Evolutionary conservation across 306 rosid species (phyloP).

Genomic region (Ceratonia siliqua): DNA sequence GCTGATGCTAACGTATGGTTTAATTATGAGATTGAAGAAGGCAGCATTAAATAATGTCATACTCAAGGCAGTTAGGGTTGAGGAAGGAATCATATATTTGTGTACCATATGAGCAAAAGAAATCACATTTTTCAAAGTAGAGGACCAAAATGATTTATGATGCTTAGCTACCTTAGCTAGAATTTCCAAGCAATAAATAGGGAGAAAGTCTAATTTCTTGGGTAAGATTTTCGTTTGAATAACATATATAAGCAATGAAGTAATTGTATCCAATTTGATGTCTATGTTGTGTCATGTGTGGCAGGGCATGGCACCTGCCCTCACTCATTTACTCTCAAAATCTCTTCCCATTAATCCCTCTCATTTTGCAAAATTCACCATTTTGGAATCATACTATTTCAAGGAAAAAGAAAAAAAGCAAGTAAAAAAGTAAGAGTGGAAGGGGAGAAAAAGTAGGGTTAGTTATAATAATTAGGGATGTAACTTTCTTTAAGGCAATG

Average conservation of each 20-base stretch:
- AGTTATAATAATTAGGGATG: neutral
- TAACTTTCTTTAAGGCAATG: neutral
- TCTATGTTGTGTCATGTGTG: neutral
- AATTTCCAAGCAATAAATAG: neutral
- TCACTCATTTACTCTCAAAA: neutral
- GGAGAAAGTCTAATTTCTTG: neutral
- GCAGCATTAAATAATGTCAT: neutral
- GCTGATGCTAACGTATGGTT: too few relatives aligned
- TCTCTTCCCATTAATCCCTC: neutral
- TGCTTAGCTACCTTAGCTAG: neutral
- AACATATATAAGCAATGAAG: neutral
- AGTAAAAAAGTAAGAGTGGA: neutral
- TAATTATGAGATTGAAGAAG: neutral
- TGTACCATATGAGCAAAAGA: neutral
- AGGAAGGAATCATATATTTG: neutral
- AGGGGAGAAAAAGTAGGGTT: neutral
- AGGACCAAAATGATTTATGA: constrained; percentile 5
- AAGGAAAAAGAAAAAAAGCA: too few relatives aligned
- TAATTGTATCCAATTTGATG: neutral
- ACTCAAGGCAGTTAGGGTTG: neutral
- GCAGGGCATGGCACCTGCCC: neutral
- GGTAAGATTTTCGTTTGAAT: too few relatives aligned
- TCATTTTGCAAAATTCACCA: too few relatives aligned
- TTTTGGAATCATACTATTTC: too few relatives aligned
- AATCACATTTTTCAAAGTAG: neutral